phyloP scores from a whole-genome alignment of 345 rosid species.

The Leavenworthia alabamica region DNA sequence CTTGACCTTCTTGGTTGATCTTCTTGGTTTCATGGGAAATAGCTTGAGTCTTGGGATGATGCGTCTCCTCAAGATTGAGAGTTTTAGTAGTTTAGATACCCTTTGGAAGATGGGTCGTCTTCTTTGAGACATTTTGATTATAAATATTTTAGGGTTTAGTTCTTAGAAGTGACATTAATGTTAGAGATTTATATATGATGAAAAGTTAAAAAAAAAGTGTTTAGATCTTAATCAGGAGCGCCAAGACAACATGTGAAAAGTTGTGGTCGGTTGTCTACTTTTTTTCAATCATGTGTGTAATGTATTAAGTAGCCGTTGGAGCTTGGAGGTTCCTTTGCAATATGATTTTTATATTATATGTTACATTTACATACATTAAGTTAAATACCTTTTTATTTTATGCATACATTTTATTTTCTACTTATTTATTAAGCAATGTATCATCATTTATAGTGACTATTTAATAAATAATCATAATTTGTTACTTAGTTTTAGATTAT shows the following conservation, averaged over 20 bases:
- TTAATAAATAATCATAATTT: not conserved
- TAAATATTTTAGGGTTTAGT: not conserved
- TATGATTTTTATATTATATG: not conserved
- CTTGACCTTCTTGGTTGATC: slow-evolving; percentile 28
- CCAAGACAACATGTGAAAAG: slow-evolving; percentile 23
- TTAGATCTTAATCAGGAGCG: slow-evolving; percentile 17
- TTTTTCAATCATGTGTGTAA: not conserved
- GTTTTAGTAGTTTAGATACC: slow-evolving; percentile 33
- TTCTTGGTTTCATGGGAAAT: slow-evolving; percentile 30
- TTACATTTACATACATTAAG: not conserved
- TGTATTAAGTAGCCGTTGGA: slow-evolving; percentile 23
- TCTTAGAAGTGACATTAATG: not conserved
- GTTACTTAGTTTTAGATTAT: no score
- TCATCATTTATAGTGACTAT: not conserved
- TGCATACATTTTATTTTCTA: not conserved
- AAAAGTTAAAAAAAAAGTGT: not conserved
- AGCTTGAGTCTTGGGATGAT: slow-evolving; percentile 30
- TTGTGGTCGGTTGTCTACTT: slow-evolving; percentile 24
- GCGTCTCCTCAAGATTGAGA: slow-evolving; percentile 41
- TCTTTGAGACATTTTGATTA: slow-evolving; percentile 20
- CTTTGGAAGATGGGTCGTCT: slow-evolving; percentile 27
- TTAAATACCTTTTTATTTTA: not conserved
- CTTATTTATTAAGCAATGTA: not conserved
- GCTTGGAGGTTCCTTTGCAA: slow-evolving; percentile 9
- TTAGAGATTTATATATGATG: not conserved